phyloP scores from a whole-genome alignment of 2,329 filamentous ascomycete genomes.

The Hyphodiscus sp. region DNA sequence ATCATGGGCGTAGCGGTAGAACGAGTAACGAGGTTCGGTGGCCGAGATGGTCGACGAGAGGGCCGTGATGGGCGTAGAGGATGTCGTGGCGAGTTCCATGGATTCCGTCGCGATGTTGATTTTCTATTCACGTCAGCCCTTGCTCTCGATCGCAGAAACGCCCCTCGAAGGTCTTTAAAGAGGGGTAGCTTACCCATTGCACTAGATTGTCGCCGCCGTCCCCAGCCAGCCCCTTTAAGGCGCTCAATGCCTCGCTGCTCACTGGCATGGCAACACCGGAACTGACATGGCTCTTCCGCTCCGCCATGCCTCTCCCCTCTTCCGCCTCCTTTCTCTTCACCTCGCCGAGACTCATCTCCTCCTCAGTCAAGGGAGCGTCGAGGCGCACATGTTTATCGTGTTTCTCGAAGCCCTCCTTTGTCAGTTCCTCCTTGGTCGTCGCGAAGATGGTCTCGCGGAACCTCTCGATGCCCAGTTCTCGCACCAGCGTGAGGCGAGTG shows the following conservation, averaged over 20 bases:
- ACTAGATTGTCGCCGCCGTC: slow-evolving; percentile 46
- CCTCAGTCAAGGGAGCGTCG: slow-evolving; percentile 69
- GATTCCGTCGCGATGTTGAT: slow-evolving; percentile 66
- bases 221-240: slow-evolving; percentile 51
- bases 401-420: slow-evolving; percentile 59
- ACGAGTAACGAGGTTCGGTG: slow-evolving; percentile 68
- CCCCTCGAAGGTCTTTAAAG: neutral
- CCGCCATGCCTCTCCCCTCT: slow-evolving; percentile 61
- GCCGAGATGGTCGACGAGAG: slow-evolving; percentile 56
- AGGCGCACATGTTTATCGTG: slow-evolving; percentile 62
- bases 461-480: slow-evolving; percentile 71
- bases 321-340: slow-evolving; percentile 71
- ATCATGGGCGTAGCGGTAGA: slow-evolving; percentile 62
- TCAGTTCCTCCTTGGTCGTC: slow-evolving; percentile 65
- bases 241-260: slow-evolving; percentile 55
- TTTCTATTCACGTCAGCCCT: slow-evolving; percentile 41
- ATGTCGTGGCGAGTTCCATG: slow-evolving; percentile 54
- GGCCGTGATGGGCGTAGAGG: slow-evolving; percentile 48
- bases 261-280: slow-evolving; percentile 42
- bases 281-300: slow-evolving; percentile 43
- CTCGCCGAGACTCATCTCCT: slow-evolving; percentile 64
- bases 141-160: neutral
- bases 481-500: slow-evolving; percentile 66
- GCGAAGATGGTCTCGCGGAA: slow-evolving; percentile 72
- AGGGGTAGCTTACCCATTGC: slow-evolving; percentile 51